These are phyloP conservation scores for Alternaria panax DNA, from an alignment of 2,329 filamentous ascomycete species.

Conservation along the genomic window DNA sequence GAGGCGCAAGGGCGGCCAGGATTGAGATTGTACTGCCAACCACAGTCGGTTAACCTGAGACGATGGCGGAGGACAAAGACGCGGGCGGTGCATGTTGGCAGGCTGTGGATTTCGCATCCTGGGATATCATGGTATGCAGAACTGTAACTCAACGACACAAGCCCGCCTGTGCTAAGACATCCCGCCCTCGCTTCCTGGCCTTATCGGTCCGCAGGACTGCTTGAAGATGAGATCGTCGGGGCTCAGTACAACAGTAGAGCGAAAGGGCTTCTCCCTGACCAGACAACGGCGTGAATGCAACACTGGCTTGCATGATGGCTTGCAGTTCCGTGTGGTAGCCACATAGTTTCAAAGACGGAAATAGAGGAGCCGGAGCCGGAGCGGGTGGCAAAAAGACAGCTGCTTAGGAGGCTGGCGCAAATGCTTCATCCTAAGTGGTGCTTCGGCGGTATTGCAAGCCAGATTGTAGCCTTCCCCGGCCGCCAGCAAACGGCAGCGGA, in stretches of 20 bases:
- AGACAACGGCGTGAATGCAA: conserved; percentile 7
- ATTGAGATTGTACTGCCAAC: conserved; percentile 11
- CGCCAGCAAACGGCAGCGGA: conserved; percentile 5
- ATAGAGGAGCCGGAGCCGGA: conserved; percentile 19
- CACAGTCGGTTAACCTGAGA: conserved; percentile 28
- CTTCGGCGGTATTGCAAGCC: conserved; percentile 12
- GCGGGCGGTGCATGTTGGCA: conserved; percentile 9
- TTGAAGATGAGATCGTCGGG: background rate
- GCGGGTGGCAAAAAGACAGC: conserved; percentile 15
- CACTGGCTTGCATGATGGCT: conserved; percentile 19
- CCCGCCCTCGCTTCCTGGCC: background rate
- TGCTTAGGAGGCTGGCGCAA: background rate
- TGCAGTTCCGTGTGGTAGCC: conserved; percentile 7
- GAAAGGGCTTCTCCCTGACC: background rate
- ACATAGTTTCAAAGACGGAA: conserved; percentile 16
- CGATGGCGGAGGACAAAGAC: conserved; percentile 23
- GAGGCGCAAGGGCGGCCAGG: conserved; percentile 12
- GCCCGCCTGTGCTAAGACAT: conserved; percentile 2
- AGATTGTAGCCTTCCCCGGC: conserved; percentile 1
- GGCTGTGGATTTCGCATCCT: conserved; percentile 23
- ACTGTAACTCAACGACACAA: conserved; percentile 18
- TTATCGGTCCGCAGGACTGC: conserved; percentile 1
- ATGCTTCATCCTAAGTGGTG: conserved; percentile 2
- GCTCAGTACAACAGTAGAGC: background rate
- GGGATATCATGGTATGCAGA: conserved; percentile 14